Percentiles rank a stretch among this genome's conserved stretches.
Conservation (phyloP, 306 rosid genomes). For the Biancaea sappan region DNA sequence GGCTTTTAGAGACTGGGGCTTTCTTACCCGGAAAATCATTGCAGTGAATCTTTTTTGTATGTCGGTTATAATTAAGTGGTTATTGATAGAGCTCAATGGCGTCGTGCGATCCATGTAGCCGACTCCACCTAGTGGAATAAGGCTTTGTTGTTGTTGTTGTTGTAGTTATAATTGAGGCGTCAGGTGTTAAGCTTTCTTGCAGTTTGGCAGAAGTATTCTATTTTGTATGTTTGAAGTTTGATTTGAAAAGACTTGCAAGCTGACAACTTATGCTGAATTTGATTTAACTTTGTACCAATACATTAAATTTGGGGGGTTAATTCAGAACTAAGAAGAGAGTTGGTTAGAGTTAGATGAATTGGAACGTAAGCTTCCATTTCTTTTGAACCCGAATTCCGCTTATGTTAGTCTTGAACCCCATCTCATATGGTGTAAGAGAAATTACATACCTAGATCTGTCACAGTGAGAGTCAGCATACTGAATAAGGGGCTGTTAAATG, state of each 20-base stretch:
- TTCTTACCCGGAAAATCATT: no score
- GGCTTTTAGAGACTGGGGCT: not conserved
- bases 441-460: not conserved
- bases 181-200: constrained; percentile 10
- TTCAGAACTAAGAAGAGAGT: not conserved
- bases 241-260: not conserved
- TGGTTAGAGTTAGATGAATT: not conserved
- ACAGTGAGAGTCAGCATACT: constrained; percentile 3
- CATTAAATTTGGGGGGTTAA: not conserved
- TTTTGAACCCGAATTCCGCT: not conserved
- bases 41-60: no score
- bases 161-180: constrained; percentile 12
- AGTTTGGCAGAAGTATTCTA: constrained; percentile 17
- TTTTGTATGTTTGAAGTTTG: not conserved
- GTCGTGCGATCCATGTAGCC: no score
- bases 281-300: not conserved
- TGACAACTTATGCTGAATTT: constrained; percentile 2
- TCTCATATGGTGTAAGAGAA: constrained; percentile 20
- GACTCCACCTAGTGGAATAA: no score
- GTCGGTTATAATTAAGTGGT: no score
- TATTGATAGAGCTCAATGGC: no score
- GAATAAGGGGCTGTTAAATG: constrained; percentile 1
- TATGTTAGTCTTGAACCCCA: constrained; percentile 17
- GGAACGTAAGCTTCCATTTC: not conserved
- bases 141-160: no score